Evolutionary conservation across 176 grass and related monocot genomes (phyloP).

Genomic region (Lolium perenne): DNA sequence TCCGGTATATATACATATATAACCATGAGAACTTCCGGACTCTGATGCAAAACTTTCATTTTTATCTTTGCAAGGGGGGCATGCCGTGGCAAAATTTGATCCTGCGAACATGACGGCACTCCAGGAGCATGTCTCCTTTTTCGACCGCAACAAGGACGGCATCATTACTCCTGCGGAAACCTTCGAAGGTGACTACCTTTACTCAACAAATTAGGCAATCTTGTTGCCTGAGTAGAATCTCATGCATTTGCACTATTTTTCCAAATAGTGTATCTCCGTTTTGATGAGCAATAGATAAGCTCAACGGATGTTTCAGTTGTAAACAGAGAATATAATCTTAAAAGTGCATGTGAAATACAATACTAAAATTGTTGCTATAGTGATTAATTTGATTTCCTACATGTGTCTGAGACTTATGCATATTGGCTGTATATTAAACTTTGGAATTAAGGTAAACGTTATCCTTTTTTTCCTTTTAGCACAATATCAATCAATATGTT

Average conservation of each 20-base stretch:
- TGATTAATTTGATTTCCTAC: not conserved
- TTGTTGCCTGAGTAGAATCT: not conserved
- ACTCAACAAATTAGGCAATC: not conserved
- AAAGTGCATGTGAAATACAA: not conserved
- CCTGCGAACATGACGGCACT: constrained; percentile 59
- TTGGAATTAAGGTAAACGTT: not conserved
- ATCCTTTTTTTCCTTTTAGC: not conserved
- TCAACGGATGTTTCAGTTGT: not conserved
- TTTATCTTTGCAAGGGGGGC: constrained; percentile 15
- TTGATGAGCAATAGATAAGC: not conserved
- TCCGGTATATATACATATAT: too few species aligned
- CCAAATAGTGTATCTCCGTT: not conserved
- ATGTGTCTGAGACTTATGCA: not conserved
- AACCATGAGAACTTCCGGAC: not conserved
- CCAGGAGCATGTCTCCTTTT: constrained; percentile 72
- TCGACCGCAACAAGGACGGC: constrained; percentile 75
- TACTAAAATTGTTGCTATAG: not conserved
- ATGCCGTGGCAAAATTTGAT: constrained; percentile 10
- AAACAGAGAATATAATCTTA: not conserved
- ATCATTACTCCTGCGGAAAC: constrained; percentile 63
- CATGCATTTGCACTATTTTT: not conserved
- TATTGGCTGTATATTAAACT: not conserved
- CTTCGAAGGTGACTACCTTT: constrained; percentile 47
- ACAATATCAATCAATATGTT: not conserved
- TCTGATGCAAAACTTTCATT: not conserved